These are phyloP conservation scores for Phytophthora megakarya DNA, from an alignment of 352 stramenopile species.

Conservation along the genomic window DNA sequence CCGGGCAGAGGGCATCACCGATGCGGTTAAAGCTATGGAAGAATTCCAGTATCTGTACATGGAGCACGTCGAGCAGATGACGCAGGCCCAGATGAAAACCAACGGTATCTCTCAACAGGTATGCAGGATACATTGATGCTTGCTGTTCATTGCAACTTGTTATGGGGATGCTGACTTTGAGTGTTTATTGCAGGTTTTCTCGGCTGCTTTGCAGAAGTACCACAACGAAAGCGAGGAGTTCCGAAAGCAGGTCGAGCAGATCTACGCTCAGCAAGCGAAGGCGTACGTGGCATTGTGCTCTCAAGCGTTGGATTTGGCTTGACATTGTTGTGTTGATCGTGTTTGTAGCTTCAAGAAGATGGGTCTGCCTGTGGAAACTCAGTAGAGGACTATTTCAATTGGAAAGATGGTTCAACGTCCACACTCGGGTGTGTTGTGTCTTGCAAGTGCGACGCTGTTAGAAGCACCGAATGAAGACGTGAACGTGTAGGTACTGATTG, in stretches of 20 bases:
- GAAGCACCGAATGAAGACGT: not conserved
- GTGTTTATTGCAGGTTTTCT: slow-evolving; percentile 52
- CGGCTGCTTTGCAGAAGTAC: slow-evolving; percentile 71
- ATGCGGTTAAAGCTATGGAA: slow-evolving; percentile 69
- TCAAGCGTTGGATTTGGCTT: not conserved
- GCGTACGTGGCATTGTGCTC: slow-evolving; percentile 47
- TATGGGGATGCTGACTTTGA: not conserved
- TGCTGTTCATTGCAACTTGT: not conserved
- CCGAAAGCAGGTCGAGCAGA: slow-evolving; percentile 67
- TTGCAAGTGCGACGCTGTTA: slow-evolving; percentile 15
- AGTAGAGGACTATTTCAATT: slow-evolving; percentile 29
- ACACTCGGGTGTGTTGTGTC: slow-evolving; percentile 9
- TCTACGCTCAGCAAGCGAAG: slow-evolving; percentile 73
- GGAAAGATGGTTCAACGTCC: slow-evolving; percentile 1
- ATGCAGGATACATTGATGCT: not conserved
- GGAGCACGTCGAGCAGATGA: slow-evolving; percentile 77
- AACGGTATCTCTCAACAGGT: slow-evolving; percentile 69
- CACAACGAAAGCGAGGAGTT: slow-evolving; percentile 67
- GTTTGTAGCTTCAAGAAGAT: slow-evolving; percentile 67
- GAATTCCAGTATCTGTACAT: slow-evolving; percentile 82
- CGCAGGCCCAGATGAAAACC: slow-evolving; percentile 65
- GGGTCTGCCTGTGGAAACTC: slow-evolving; percentile 61
- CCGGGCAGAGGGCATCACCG: slow-evolving; percentile 70
- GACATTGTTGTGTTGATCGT: slow-evolving; percentile 1
- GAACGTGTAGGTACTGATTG: not conserved